Base-by-base conservation (phyloP, 2,329 filamentous ascomycete genomes). In the Aspergillus texensis region DNA sequence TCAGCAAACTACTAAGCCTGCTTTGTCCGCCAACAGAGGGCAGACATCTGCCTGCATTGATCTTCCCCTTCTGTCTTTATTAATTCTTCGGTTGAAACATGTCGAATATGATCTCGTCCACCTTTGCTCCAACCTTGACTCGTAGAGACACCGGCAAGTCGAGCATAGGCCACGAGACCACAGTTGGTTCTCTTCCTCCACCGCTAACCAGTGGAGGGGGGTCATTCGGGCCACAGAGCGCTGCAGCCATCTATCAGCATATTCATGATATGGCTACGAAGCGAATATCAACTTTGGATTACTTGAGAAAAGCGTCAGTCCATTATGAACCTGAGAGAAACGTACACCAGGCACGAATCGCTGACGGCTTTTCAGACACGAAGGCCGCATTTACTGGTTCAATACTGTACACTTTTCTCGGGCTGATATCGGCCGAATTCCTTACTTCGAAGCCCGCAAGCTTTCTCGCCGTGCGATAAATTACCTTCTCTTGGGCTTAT, bases 351-450 rank as follows among this genome's bases (percentile, higher is more conserved):
- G 24, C 19, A 24, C 53, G 16, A 26, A 34, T 26, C 54, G 46
- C 67, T 73, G 62, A 71, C 48, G 58, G 46, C 50, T 32, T 54
- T 60, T 58, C 75, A 96, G 93, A 32, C 94, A 99, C 75, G 93
- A 97, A 80, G 94, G 94, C 65, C 89, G 93, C 63, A 89, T 97
- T 48, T 98, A 96, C 82, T 98, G 95, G 94, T 97, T 98, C 84
- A 97, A 97, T 80, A 97, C 95, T 0, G 88, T 97, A 65, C 91
- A 96, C 74, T 97, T 97, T 79, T 92, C 93, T 68, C 91, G 92
- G 72, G 79, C 87, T 34, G 93, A 97, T 77, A 85, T 98, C 39
- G 82, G 86, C 58, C 89, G 90, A 73, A 90, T 97, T 82, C 89
- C 94, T 53, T 96, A 93, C 75, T 94, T 96, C 75, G 91, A 96